Base-by-base conservation (phyloP, 805 yeast genomes). In the Cyberlindnera mississippiensis region DNA sequence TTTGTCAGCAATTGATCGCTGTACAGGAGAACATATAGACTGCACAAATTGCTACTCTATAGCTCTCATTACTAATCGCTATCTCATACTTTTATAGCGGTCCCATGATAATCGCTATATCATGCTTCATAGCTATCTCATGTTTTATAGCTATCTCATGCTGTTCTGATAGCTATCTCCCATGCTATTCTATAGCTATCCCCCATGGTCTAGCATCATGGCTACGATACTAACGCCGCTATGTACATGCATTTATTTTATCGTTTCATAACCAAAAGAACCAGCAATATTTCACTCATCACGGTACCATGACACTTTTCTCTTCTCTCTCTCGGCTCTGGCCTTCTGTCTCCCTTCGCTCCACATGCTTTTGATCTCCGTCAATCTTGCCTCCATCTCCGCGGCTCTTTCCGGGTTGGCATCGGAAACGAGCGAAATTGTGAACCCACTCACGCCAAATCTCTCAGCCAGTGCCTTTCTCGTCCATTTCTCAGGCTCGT, bases 401-500 rank as follows among this genome's bases (percentile, higher is more conserved):
- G 48, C 50, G 27, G 58, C 52, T 48, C 76, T 67, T 38, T 64
- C 68, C 30, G 57, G 52, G 37, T 68, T 61, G 16, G 66, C 61
- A n/a, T 66, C 66, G 1, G 85, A 72, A 2, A 75, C 74, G 36
- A 82, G 56, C 6, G 79, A 76, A 28, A 85, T 72, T 37, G 78
- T 74, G 40, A 66, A 57, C 27, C 69, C 71, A 22, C 78, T 67
- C 32, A 78, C 78, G 26, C 69, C 63, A 57, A 71, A 87, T 61
- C 78, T 69, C 47, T 69, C 63, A 11, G 89, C 87, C 41, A 86
- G 68, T 12, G 69, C 72, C 41, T 74, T 71, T 48, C 83, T 72
- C 13, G 88, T 79, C 78, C 86, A 79, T 35, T 63, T 67, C 22
- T 64, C 66, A 1, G 93, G 91, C 53, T 85, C 76, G 30, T 64